Evolutionary conservation across 1,284 basidiomycete species (phyloP).

Genomic region (Naganishia albida): DNA sequence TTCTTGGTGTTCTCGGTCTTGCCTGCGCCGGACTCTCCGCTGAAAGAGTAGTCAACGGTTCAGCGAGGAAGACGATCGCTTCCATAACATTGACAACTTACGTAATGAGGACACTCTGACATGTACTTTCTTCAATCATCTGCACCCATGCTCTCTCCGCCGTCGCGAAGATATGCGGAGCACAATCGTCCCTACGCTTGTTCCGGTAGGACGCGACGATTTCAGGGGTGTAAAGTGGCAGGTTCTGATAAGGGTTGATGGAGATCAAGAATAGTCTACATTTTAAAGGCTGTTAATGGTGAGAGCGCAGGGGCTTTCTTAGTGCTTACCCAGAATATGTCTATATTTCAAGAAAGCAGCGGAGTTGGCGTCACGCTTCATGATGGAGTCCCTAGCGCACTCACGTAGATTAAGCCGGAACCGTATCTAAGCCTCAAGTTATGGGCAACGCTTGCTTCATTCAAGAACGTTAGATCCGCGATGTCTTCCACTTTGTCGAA

Average conservation of each 20-base stretch:
- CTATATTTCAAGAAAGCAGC: slow-evolving; percentile 33
- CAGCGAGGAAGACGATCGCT: slow-evolving; percentile 4
- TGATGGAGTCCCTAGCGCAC: slow-evolving; percentile 50
- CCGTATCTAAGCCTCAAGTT: slow-evolving; percentile 90
- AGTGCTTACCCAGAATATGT: slow-evolving; percentile 52
- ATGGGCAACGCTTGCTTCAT: slow-evolving; percentile 98
- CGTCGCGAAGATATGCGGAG: slow-evolving; percentile 96
- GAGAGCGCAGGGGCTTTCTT: background rate
- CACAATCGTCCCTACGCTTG: slow-evolving; percentile 86
- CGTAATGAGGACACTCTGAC: slow-evolving; percentile 98
- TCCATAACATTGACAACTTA: slow-evolving; percentile 56
- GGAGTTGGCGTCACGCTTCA: background rate
- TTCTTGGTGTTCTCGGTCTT: slow-evolving; percentile 99
- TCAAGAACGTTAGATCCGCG: slow-evolving; percentile 95
- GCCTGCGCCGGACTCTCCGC: slow-evolving; percentile 97
- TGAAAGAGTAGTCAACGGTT: slow-evolving; percentile 46
- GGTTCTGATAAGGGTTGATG: slow-evolving; percentile 91
- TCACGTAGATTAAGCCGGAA: slow-evolving; percentile 89
- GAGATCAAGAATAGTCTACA: slow-evolving; percentile 78
- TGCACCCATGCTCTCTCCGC: slow-evolving; percentile 98
- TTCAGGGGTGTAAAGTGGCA: slow-evolving; percentile 91
- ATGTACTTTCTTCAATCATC: slow-evolving; percentile 96
- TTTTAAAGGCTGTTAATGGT: background rate
- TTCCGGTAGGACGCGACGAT: slow-evolving; percentile 91
- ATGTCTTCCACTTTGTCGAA: slow-evolving; percentile 98